These are phyloP conservation scores for Camellia granthamiana DNA, from an alignment of 148 eudicot species.

Conservation along the genomic window DNA sequence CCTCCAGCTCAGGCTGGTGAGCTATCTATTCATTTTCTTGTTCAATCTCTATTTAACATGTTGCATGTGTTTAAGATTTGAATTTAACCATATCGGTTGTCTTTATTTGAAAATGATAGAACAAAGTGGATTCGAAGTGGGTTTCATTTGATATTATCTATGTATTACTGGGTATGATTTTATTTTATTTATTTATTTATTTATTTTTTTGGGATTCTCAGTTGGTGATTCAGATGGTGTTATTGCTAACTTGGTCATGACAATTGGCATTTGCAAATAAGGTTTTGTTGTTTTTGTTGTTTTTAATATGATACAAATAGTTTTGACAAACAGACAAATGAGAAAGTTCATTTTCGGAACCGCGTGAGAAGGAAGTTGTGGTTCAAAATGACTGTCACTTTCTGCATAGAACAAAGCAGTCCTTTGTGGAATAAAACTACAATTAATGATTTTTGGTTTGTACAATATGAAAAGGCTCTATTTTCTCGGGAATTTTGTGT, in stretches of 20 bases:
- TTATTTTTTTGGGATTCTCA: too few relatives aligned
- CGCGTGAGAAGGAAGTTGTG: background rate
- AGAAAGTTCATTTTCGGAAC: background rate
- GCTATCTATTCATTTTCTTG: conserved; percentile 4
- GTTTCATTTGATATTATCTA: background rate
- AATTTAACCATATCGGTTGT: background rate
- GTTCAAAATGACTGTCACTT: background rate
- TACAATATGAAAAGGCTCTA: background rate
- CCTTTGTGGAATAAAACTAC: background rate
- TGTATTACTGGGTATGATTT: background rate
- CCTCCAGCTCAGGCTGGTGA: conserved; percentile 77
- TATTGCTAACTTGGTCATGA: too few relatives aligned
- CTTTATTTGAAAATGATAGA: background rate
- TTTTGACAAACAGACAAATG: background rate
- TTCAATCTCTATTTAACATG: background rate
- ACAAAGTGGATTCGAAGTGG: background rate
- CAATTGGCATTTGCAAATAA: too few relatives aligned
- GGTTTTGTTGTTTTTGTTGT: background rate
- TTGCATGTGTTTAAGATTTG: background rate
- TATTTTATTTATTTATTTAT: too few relatives aligned
- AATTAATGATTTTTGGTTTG: background rate
- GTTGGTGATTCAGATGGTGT: too few relatives aligned
- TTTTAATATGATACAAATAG: background rate
- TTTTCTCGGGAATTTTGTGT: background rate
- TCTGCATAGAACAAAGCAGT: background rate